Evolutionary conservation across 75 land plant genomes (phyloP), one percentile per base, ranked within the genome.

Genomic region (Picea sitchensis): DNA sequence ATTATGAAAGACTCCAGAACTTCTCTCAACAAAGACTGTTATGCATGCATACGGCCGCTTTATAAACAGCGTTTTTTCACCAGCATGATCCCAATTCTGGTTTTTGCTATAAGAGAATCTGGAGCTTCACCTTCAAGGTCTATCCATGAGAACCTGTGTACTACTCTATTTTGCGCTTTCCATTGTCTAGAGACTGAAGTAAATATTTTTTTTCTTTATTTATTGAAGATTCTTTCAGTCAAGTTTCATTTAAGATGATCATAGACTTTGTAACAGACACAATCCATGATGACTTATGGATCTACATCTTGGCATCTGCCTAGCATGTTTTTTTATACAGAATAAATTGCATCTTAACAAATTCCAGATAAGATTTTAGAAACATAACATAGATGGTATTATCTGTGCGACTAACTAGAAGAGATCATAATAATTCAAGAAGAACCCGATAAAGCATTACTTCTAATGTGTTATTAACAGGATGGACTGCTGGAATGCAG

Each of bases 11-110:
- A 95, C 76, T 80, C 87, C 58, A 87, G 84, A 56, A 77, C 26
- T 58, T 90, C 91, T 79, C 77, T 95, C 60, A 91, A 85, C 71
- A 88, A 83, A 80, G 86, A 76, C 6, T 89, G 89, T 32, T 92
- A 94, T 90, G 92, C 95, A 64, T 78, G 74, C 36, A 79, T 90
- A 41, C 81, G 91, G 58, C 98, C 99, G 36, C 89, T 97, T 6
- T 91, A 90, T 80, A 92, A 91, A 77, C 99, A 97, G 63, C 90
- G 87, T 2, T 90, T 95, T 63, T 97, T 93, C 80, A 82, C 86
- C 58, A 90, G 85, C 59, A 82, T 95, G 76, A 84, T 90, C 69
- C 88, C 95, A 12, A 83, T 92, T 23, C 74, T 97, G 14, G 61
- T 81, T 13, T 83, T 87, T 51, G 87, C 87, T 58, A 76, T 95